Evolutionary conservation across 2,329 filamentous ascomycete genomes (phyloP), one percentile per base, ranked within the genome.

Genomic region (Orbilia brochopaga): DNA sequence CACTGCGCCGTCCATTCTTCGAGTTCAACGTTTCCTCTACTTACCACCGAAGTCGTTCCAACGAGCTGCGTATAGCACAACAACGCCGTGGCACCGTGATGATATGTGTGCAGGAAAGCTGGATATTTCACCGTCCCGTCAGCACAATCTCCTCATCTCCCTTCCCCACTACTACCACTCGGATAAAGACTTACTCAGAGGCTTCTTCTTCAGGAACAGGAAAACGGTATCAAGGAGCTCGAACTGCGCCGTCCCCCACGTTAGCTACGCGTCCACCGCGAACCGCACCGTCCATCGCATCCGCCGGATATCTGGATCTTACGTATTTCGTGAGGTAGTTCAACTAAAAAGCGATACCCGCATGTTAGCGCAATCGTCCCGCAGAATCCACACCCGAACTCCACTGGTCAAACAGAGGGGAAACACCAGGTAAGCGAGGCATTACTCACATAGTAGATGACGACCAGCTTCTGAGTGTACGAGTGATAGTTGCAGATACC

Each of bases 191-290:
- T 75, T 84, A 89, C 87, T 97, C 80, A 97, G 83, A 61, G 93
- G 93, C 89, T 97, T 97, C 89, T 97, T 97, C 89, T 97, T 97
- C 80, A 97, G 87, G 83, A 97, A 94, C 64, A 97, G 85, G 85
- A 97, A 97, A 80, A 93, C 88, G 70, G 93, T 97, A 81, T 97
- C 93, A 77, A 97, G 83, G 75, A 97, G 85, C 82, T 97, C 93
- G 76, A 66, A 66, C 65, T 70, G 37, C 37, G 61, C 53, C 42
- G 51, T 50, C n/a, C 5, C 13, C 40, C 11, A 24, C 19, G 62
- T 66, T 54, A 72, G 67, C 61, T 50, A 61, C 50, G 23, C 55
- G 42, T 40, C 32, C 46, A 65, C 17, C 42, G n/a, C 35, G 17
- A 42, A 27, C 17, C 37, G 17, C 21, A 52, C 37, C 37, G 53